These are phyloP conservation scores for Citropsis articulata DNA, from an alignment of 345 rosid species.

Conservation along the genomic window DNA sequence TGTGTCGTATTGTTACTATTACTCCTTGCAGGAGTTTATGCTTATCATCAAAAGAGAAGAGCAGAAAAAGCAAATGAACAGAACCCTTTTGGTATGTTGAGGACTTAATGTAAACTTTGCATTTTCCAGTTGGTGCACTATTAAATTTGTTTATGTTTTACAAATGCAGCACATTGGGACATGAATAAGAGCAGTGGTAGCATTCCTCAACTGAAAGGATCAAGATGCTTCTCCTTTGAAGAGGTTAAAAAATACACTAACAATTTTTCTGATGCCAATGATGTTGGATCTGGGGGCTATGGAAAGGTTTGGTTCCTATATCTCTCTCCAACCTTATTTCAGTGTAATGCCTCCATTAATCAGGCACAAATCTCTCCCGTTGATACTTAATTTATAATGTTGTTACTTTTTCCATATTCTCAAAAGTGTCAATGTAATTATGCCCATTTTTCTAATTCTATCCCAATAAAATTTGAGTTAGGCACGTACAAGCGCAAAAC, in stretches of 20 bases:
- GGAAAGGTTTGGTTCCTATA: constrained; percentile 62
- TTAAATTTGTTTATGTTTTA: background rate
- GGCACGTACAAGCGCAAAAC: background rate
- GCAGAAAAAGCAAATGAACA: constrained; percentile 58
- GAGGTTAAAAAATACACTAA: constrained; percentile 68
- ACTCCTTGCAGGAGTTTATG: constrained; percentile 64
- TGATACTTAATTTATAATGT: too few relatives aligned
- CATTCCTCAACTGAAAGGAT: constrained; percentile 75
- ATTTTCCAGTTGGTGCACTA: constrained; percentile 18
- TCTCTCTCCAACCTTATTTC: too few relatives aligned
- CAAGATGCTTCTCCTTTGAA: constrained; percentile 66
- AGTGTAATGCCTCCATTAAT: too few relatives aligned
- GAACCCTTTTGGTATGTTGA: constrained; percentile 65
- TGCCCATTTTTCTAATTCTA: too few relatives aligned
- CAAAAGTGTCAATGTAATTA: too few relatives aligned
- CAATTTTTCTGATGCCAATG: constrained; percentile 68
- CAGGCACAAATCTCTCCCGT: background rate
- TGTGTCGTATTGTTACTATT: constrained; percentile 46
- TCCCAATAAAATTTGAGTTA: background rate
- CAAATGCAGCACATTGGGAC: constrained; percentile 68
- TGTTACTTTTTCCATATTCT: too few relatives aligned
- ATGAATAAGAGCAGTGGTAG: constrained; percentile 45
- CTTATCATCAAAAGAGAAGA: constrained; percentile 64
- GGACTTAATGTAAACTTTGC: background rate
- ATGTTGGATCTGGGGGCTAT: constrained; percentile 83